Conservation (phyloP, 164 flowering plant species). For the Annona cherimola region DNA sequence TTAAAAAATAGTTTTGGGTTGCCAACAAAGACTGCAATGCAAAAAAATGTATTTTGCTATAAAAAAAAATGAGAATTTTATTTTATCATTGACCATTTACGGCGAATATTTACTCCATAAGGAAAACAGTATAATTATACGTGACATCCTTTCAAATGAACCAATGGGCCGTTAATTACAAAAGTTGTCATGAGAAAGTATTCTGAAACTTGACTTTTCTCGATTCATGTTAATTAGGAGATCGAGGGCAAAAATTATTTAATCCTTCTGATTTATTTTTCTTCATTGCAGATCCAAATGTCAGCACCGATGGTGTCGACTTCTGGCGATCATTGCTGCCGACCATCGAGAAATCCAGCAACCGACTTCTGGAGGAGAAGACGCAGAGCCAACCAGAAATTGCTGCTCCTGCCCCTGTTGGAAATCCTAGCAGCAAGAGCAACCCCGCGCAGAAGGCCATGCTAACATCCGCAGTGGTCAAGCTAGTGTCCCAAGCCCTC, state of each 20-base stretch:
- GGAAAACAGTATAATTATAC: too few relatives aligned
- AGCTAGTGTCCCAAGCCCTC: conserved; percentile 12
- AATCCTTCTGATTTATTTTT: neutral
- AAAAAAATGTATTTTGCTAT: too few relatives aligned
- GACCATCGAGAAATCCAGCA: conserved; percentile 5
- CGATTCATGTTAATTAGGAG: neutral
- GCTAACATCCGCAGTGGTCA: conserved; percentile 16
- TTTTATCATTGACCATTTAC: too few relatives aligned
- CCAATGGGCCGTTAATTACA: too few relatives aligned
- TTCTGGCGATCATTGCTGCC: conserved; percentile 9
- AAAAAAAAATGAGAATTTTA: too few relatives aligned
- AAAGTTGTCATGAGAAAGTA: too few relatives aligned
- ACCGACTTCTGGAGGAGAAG: neutral
- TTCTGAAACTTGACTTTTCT: neutral
- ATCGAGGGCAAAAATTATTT: neutral
- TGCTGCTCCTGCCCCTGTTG: neutral
- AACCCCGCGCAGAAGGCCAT: conserved; percentile 1
- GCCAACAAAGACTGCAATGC: too few relatives aligned
- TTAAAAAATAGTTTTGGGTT: too few relatives aligned
- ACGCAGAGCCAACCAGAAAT: neutral
- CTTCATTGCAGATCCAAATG: neutral
- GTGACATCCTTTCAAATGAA: too few relatives aligned
- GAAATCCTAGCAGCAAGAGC: neutral
- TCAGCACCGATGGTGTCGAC: neutral
- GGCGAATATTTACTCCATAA: too few relatives aligned